Evolutionary conservation across 345 rosid genomes (phyloP), one percentile per base, ranked within the genome.

Genomic region (Litchi chinensis): DNA sequence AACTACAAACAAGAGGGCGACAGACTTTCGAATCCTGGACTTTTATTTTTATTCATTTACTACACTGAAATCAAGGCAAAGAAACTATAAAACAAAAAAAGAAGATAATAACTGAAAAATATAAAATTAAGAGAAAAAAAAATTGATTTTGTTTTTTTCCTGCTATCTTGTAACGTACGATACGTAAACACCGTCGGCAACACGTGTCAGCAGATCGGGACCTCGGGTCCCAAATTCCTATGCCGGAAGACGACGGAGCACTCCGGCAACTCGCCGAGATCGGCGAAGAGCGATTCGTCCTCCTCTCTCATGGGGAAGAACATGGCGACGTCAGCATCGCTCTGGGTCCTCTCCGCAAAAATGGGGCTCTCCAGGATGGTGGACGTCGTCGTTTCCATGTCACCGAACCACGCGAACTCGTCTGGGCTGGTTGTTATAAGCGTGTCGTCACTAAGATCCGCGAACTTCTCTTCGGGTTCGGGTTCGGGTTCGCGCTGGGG

Each of bases 201-300:
- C 87, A 76, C 83, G 85, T 87, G 90, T 89, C 82, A 89, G 79
- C 85, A 93, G 89, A 91, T 93, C 84, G 85, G 94, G 5, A 89
- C 92, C 66, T 90, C 91, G 59, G 93, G 87, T 62, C 90, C 95
- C 67, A 86, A 85, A 72, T 87, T 92, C 76, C 88, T 88, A 77
- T 87, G 96, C 79, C 94, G 80, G 73, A 96, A 91, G 70, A 94
- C 98, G 78, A 88, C 65, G 60, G 98, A 89, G 64, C 92, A 97
- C 90, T 97, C 99, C 82, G 99, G 99, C 83, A 97, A 83, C 91
- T 96, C 99, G 4, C 88, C 99, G 12, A 97, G 98, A 85, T 94
- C 99, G 64, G 98, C 98, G 82, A 93, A 94, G 81, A 97, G 75
- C 43, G 93, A 93, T 88, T 97, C 99, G 74, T 97, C 99, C 82